Evolutionary conservation across 1,284 basidiomycete genomes (phyloP).

Genomic region (Cystobasidium pallidum): DNA sequence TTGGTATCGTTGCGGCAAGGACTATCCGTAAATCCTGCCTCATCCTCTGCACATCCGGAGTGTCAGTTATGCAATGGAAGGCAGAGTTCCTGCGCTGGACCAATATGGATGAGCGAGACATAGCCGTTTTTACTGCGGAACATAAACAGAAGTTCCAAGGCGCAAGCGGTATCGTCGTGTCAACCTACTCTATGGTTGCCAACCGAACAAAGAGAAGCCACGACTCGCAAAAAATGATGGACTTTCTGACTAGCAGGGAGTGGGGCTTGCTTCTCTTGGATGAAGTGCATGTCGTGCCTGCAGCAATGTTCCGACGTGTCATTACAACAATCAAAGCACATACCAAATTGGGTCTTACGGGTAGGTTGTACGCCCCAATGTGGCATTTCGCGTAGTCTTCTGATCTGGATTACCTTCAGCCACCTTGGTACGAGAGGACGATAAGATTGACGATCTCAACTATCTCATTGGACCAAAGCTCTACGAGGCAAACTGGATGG

Average conservation of each 20-base stretch:
- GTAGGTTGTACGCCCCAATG: slow-evolving; percentile 58
- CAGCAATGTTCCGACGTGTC: slow-evolving; percentile 93
- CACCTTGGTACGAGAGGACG: slow-evolving; percentile 97
- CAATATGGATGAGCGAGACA: slow-evolving; percentile 91
- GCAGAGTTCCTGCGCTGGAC: slow-evolving; percentile 97
- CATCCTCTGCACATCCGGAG: slow-evolving; percentile 95
- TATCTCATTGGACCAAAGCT: slow-evolving; percentile 99
- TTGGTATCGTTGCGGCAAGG: slow-evolving; percentile 97
- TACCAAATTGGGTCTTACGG: slow-evolving; percentile 91
- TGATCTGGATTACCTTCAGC: slow-evolving; percentile 60
- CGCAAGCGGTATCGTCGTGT: slow-evolving; percentile 92
- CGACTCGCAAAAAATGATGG: slow-evolving; percentile 98
- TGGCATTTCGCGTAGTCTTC: neutral
- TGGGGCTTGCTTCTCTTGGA: slow-evolving; percentile 96
- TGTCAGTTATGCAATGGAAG: slow-evolving; percentile 97
- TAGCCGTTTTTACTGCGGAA: slow-evolving; percentile 92
- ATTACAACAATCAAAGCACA: slow-evolving; percentile 97
- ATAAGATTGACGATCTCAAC: slow-evolving; percentile 97
- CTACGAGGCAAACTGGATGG: slow-evolving; percentile 99
- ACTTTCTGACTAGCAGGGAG: slow-evolving; percentile 88
- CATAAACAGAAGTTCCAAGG: slow-evolving; percentile 97
- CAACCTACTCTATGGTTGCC: slow-evolving; percentile 98
- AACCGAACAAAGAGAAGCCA: slow-evolving; percentile 94
- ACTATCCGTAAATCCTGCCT: slow-evolving; percentile 99
- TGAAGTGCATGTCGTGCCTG: slow-evolving; percentile 96